phyloP scores from a whole-genome alignment of 768 basidiomycete genomes.

The Phylloporus sp. region DNA sequence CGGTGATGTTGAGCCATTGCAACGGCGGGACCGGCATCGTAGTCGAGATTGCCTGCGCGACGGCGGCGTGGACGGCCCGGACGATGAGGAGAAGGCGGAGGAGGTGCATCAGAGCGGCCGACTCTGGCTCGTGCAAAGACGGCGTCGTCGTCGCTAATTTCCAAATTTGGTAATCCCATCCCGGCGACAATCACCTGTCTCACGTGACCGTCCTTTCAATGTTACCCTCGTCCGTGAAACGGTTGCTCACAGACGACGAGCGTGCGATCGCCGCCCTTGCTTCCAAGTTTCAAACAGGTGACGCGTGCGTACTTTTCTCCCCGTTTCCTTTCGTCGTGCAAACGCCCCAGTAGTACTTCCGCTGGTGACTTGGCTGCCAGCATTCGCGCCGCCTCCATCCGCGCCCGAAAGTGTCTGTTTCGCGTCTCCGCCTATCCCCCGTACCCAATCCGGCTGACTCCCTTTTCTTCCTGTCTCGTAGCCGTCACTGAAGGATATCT shows the following conservation, averaged over 20 bases:
- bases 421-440: constrained; percentile 13
- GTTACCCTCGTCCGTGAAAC: constrained; percentile 30
- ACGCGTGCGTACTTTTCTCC: constrained; percentile 25
- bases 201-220: constrained; percentile 12
- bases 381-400: constrained; percentile 53
- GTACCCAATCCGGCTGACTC: constrained; percentile 28
- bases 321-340: constrained; percentile 13
- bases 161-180: constrained; percentile 8
- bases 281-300: constrained; percentile 19
- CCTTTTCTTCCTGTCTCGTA: constrained; percentile 29
- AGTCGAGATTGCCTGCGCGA: constrained; percentile 49
- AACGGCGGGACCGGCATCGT: constrained; percentile 40
- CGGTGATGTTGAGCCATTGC: constrained; percentile 66
- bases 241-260: constrained; percentile 32
- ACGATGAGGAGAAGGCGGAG: constrained; percentile 10
- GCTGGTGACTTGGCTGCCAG: constrained; percentile 47
- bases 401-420: constrained; percentile 56
- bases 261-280: constrained; percentile 22
- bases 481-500: constrained; percentile 62
- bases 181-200: neutral
- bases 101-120: constrained; percentile 17
- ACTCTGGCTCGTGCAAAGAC: constrained; percentile 19
- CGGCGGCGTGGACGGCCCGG: constrained; percentile 17
- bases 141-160: constrained; percentile 4
- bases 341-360: constrained; percentile 29